These are phyloP conservation scores for Trapa bicornis DNA, from an alignment of 345 rosid species.

Conservation along the genomic window DNA sequence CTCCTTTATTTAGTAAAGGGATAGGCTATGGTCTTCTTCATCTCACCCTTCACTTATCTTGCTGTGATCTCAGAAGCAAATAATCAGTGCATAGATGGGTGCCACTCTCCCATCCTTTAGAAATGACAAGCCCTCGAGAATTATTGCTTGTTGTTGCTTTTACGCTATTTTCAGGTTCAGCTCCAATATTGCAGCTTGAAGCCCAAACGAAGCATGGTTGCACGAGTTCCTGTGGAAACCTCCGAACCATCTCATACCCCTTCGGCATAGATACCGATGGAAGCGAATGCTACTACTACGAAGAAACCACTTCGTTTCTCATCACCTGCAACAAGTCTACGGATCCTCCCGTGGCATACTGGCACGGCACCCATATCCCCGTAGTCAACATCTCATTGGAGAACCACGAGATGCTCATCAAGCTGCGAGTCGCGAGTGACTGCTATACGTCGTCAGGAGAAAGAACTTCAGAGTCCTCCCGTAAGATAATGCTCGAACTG, in stretches of 20 bases:
- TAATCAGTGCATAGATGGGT: too few species aligned
- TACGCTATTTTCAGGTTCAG: too few species aligned
- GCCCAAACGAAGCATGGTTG: neutral
- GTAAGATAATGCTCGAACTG: too few species aligned
- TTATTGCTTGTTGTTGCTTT: too few species aligned
- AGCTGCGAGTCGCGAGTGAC: neutral
- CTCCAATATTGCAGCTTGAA: neutral
- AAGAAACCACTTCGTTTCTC: neutral
- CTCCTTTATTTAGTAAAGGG: too few species aligned
- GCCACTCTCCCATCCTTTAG: too few species aligned
- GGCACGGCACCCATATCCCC: fast-evolving
- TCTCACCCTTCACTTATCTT: too few species aligned
- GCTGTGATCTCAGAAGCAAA: too few species aligned
- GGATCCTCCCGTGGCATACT: neutral
- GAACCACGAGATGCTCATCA: neutral
- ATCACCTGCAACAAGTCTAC: neutral
- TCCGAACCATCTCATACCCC: conserved; percentile 14
- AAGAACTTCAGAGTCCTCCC: too few species aligned
- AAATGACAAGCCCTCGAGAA: too few species aligned
- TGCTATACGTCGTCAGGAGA: neutral
- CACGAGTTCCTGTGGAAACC: conserved; percentile 2
- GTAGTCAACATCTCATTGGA: neutral
- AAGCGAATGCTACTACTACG: neutral
- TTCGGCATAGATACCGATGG: conserved; percentile 6
- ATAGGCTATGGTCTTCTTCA: too few species aligned